These are phyloP conservation scores for Phytophthora hybrid DNA, from an alignment of 352 stramenopile genomes.

Conservation along the genomic window DNA sequence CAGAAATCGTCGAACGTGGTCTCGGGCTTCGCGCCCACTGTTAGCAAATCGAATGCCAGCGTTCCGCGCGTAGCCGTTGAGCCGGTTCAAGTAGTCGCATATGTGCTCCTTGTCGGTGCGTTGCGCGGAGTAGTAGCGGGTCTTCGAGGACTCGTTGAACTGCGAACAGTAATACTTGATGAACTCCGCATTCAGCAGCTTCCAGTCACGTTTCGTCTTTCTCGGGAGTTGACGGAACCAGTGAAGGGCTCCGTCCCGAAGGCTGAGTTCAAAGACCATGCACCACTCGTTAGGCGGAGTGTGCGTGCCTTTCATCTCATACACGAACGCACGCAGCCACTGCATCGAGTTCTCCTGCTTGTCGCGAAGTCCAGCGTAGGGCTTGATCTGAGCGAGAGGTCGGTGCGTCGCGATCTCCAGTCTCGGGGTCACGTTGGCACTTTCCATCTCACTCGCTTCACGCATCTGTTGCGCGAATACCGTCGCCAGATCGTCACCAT, in stretches of 20 bases:
- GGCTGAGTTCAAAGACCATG: too few species aligned
- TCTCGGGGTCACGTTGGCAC: not conserved
- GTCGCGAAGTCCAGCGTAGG: not conserved
- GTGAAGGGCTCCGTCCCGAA: not conserved
- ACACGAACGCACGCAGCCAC: conserved; percentile 10
- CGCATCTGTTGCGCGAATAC: not conserved
- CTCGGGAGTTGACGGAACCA: conserved; percentile 1
- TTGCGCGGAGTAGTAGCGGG: not conserved
- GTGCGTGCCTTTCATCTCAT: too few species aligned
- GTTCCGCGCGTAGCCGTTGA: not conserved
- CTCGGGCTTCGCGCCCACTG: too few species aligned
- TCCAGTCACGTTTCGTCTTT: not conserved
- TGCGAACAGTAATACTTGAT: conserved; percentile 5
- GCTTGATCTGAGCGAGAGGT: not conserved
- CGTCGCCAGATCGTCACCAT: not conserved
- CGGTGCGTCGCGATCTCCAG: conserved; percentile 1
- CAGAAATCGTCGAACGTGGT: too few species aligned
- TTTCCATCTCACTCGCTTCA: not conserved
- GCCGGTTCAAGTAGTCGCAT: not conserved
- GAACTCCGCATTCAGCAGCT: not conserved
- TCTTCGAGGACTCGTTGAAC: not conserved
- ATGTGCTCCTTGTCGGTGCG: not conserved
- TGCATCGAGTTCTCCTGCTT: conserved; percentile 13
- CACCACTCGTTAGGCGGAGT: too few species aligned
- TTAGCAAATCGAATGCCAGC: not conserved